Evolutionary conservation across 768 basidiomycete genomes (phyloP), one percentile per base, ranked within the genome.

Genomic region (Calocera viscosa): DNA sequence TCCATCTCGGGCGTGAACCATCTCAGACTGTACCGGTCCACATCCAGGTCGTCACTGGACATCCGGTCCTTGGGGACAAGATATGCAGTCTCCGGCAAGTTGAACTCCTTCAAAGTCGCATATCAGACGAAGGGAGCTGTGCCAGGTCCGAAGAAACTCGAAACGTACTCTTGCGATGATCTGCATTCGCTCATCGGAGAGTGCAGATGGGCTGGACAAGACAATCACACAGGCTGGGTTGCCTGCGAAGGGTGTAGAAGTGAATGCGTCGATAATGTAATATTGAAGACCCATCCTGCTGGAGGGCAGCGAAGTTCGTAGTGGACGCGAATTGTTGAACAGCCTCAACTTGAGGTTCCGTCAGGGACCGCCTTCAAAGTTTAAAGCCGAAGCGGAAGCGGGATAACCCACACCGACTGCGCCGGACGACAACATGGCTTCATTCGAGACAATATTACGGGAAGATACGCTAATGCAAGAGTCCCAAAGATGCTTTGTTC

Each of bases 171-270:
- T 12, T 28, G 53, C 53, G 26, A 60, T 26, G 5, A 60, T 11
- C 53, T 60, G 30, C 40, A 69, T 70, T 26, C 39, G 33, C 41
- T 72, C 68, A 14, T 69, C 66, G 30, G 64, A 33, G 53, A 70
- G 33, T n/a, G 63, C 38, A 2, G 35, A 34, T 8, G 68, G 22
- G 26, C 17, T 19, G 24, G 39, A 22, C 30, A 78, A 66, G 64
- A 74, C 32, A 22, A 78, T 69, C 38, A 77, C 74, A 12, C 72
- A 72, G 2, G 77, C 77, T 1, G 74, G 73, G 69, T 77, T 78
- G 34, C 77, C 77, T 2, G 64, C 34, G 65, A 72, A 76, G 22
- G 71, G 65, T 8, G 38, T 7, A 10, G 67, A 49, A 17, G 77
- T 74, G 71, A 78, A 78, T 2, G 77, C 76, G 67, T 77, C 76